Conservation (phyloP, 2,329 filamentous ascomycete genomes). For the Phyllosticta citribraziliensis region DNA sequence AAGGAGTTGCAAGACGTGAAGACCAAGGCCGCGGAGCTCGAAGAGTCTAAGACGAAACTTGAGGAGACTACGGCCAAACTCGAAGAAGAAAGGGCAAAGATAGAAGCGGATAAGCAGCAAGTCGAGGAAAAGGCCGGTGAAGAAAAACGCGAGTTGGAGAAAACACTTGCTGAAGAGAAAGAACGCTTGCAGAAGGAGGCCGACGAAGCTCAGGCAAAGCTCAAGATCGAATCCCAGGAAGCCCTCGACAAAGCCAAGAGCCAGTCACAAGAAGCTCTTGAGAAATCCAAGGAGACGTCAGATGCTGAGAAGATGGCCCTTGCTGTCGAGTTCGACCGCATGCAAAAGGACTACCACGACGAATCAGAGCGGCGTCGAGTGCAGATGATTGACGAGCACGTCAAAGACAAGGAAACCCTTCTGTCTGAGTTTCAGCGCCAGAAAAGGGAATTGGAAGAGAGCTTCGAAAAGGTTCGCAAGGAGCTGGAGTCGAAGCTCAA, state of each 20-base stretch:
- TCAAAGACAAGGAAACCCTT: constrained; percentile 26
- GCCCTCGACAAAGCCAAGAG: constrained; percentile 14
- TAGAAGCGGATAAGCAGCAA: constrained; percentile 24
- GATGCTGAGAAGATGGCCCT: constrained; percentile 31
- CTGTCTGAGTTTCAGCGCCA: constrained; percentile 23
- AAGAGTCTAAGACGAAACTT: constrained; percentile 35
- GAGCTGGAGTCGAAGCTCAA: constrained; percentile 33
- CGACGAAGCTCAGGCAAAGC: constrained; percentile 28
- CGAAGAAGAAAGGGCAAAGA: constrained; percentile 20
- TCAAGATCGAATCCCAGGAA: constrained; percentile 17
- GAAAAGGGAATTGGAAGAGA: constrained; percentile 32
- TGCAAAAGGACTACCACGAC: constrained; percentile 18
- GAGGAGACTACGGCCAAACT: constrained; percentile 33
- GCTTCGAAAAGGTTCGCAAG: constrained; percentile 30
- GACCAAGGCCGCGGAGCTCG: constrained; percentile 34
- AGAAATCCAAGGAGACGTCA: constrained; percentile 24
- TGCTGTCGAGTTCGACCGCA: constrained; percentile 26
- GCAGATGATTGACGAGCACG: constrained; percentile 29
- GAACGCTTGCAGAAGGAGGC: constrained; percentile 26
- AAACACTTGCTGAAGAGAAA: constrained; percentile 27
- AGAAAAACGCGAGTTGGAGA: constrained; percentile 33
- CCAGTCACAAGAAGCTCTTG: constrained; percentile 35
- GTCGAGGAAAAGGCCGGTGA: constrained; percentile 29
- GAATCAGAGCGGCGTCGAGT: constrained; percentile 39
- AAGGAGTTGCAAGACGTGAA: constrained; percentile 35